phyloP scores from a whole-genome alignment of 2,329 filamentous ascomycete species.

The Hypoxylon sp. region DNA sequence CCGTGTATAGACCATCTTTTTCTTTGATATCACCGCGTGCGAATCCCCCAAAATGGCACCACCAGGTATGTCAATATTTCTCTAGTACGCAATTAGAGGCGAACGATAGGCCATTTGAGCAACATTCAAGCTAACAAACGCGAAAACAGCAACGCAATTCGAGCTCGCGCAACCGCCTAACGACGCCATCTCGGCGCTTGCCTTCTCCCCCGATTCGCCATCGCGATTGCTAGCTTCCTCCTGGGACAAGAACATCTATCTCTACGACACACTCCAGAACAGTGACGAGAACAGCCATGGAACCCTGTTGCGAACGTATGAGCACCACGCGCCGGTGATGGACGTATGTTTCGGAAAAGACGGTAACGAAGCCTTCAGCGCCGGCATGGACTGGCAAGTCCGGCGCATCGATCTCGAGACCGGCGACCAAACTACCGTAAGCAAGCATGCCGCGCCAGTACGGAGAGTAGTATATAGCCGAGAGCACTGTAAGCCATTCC shows the following conservation, averaged over 20 bases:
- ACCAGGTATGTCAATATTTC: constrained; percentile 33
- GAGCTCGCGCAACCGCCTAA: constrained; percentile 85
- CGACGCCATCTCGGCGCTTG: constrained; percentile 89
- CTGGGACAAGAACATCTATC: constrained; percentile 93
- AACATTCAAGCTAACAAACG: constrained; percentile 40
- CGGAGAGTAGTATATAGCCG: constrained; percentile 87
- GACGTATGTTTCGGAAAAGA: constrained; percentile 91
- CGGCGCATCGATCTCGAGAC: constrained; percentile 80
- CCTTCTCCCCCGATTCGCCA: constrained; percentile 84
- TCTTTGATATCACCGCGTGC: background rate
- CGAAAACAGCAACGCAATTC: constrained; percentile 77
- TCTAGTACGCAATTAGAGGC: background rate
- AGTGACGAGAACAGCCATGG: constrained; percentile 64
- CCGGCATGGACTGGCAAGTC: constrained; percentile 89
- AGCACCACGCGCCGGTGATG: constrained; percentile 87
- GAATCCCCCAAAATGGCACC: constrained; percentile 35
- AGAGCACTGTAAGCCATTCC: constrained; percentile 71
- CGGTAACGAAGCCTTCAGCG: constrained; percentile 87
- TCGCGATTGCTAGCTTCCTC: constrained; percentile 88
- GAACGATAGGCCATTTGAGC: background rate
- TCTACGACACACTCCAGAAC: constrained; percentile 80
- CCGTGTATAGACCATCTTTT: constrained; percentile 9
- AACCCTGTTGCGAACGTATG: constrained; percentile 78
- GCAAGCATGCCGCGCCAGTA: constrained; percentile 83
- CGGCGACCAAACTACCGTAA: constrained; percentile 80